Base-by-base conservation (phyloP, 1,139 yeast species). In the Yamadazyma atlantica region DNA sequence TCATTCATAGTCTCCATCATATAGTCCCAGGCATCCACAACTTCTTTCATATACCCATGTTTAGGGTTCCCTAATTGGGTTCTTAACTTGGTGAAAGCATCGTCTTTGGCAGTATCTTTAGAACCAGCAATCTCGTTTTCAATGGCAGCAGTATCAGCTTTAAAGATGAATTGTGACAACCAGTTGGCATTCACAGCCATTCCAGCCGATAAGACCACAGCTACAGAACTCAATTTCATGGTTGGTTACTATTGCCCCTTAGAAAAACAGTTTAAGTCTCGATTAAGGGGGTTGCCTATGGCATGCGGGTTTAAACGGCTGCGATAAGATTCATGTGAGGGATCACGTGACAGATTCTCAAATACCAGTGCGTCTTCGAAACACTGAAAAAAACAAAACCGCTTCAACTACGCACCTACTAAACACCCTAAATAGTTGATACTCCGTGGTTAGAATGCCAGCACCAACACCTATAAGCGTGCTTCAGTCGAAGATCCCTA, bases 21-120 rank as follows among this genome's bases (percentile, higher is more conserved):
- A 4, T 47, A 49, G 7, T 49, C 46, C 71, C 71, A 66, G 5
- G 63, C 55, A 8, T 43, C 40, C 3, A 9, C 31, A n/a, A 48
- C 22, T 16, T 36, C 45, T 9, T 34, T 32, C 13, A 11, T 10
- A 4, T 36, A 27, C 11, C 41, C 46, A 27, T 42, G 42, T 15
- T 37, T 35, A 2, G 53, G 45, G 23, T 32, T 41, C 9, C 39
- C 40, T 15, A 32, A 22, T 27, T 38, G 38, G 17, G 23, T 31
- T 25, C 34, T 39, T 11, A 45, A 42, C 4, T 35, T 16, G n/a
- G 38, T 42, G 27, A 44, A 40, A 7, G 42, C 37, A 16, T 38
- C 38, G 13, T 31, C 23, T n/a, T n/a, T n/a, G n/a, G n/a, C n/a
- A n/a, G n/a, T n/a, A 12, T 41, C 38, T 18, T 21, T 31, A 29